A percentile compares a stretch with the other conserved stretches of the same genome.
Conservation (phyloP, 805 yeast species). For the Alloascoidea hylecoeti region DNA sequence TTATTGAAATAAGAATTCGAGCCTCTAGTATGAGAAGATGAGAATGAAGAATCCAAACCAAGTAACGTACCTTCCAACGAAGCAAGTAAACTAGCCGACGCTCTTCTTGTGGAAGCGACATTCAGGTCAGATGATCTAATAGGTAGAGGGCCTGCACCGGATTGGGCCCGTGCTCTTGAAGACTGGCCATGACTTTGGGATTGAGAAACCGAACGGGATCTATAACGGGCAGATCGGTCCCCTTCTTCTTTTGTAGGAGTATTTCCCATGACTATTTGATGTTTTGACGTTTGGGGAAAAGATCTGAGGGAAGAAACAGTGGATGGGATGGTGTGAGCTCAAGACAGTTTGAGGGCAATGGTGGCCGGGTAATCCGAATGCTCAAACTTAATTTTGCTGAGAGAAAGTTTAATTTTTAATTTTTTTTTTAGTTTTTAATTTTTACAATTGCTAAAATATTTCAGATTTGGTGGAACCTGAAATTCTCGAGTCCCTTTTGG, state of each 20-base stretch:
- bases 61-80: not conserved
- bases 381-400: too few relatives aligned
- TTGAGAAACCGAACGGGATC: not conserved
- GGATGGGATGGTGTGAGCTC: too few relatives aligned
- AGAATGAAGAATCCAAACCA: constrained; percentile 1
- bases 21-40: constrained; percentile 11
- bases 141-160: not conserved
- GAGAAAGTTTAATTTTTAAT: too few relatives aligned
- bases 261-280: too few relatives aligned
- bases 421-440: too few relatives aligned
- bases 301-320: too few relatives aligned
- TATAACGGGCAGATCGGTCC: not conserved
- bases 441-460: too few relatives aligned
- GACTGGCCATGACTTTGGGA: not conserved
- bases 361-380: too few relatives aligned
- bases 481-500: too few relatives aligned
- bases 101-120: not conserved
- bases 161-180: not conserved
- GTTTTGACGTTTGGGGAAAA: too few relatives aligned
- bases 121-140: not conserved
- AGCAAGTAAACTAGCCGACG: constrained; percentile 1
- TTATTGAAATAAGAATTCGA: constrained; percentile 10
- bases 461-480: too few relatives aligned
- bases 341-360: too few relatives aligned
- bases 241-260: constrained; percentile 3